A percentile compares a stretch with the other conserved stretches of the same genome.
Evolutionary conservation across 73 alveolate genomes (phyloP).

Genomic region (Urostyla sp.): DNA sequence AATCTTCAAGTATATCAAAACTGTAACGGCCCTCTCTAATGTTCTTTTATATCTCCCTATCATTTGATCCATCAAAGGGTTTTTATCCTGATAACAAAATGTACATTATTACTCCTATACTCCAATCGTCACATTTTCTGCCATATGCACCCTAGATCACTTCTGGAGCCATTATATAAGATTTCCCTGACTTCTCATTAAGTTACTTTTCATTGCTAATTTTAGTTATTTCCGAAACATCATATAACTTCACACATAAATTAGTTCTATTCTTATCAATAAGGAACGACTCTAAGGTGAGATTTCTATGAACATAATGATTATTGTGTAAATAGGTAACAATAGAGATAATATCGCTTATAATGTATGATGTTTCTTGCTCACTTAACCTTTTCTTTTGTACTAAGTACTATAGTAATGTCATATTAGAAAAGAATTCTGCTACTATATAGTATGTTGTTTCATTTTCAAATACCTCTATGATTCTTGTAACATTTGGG

Average conservation of each 20-base stretch:
- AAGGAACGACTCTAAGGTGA: slow-evolving; percentile 86
- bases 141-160: not conserved
- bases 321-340: slow-evolving; percentile 78
- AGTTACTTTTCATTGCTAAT: not conserved
- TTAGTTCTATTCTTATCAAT: slow-evolving; percentile 34
- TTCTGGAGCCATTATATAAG: slow-evolving; percentile 45
- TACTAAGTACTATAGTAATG: too few species aligned
- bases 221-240: slow-evolving; percentile 47
- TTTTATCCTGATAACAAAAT: slow-evolving; percentile 7
- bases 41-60: not conserved
- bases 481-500: slow-evolving; percentile 73
- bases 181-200: slow-evolving; percentile 22
- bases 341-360: slow-evolving; percentile 80
- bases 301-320: slow-evolving; percentile 84
- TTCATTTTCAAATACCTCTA: slow-evolving; percentile 76
- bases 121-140: slow-evolving; percentile 27
- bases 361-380: slow-evolving; percentile 72
- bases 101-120: slow-evolving; percentile 29
- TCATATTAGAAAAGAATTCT: slow-evolving; percentile 68
- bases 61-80: not conserved
- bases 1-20: not conserved
- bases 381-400: slow-evolving; percentile 78
- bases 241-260: slow-evolving; percentile 8
- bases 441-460: slow-evolving; percentile 69
- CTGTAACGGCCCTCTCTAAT: not conserved